phyloP scores from a whole-genome alignment of 108 stramenopile genomes.

The Stephanodiscus triporus region DNA sequence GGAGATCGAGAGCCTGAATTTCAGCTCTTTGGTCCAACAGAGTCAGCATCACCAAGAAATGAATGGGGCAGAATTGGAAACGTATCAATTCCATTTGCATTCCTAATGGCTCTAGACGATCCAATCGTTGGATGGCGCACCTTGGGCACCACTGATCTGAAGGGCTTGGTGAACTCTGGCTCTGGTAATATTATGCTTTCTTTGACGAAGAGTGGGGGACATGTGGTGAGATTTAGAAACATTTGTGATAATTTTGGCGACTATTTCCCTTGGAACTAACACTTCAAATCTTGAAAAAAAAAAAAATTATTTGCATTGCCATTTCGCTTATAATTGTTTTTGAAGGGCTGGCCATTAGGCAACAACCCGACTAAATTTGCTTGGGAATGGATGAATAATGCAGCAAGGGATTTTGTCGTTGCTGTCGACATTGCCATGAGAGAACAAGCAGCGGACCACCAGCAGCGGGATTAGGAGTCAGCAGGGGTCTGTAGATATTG shows the following conservation, averaged over 20 bases:
- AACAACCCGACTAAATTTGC: constrained; percentile 45
- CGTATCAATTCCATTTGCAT: constrained; percentile 65
- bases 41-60: not conserved
- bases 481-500: no score
- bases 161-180: constrained; percentile 61
- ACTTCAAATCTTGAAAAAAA: no score
- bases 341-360: constrained; percentile 76
- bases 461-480: no score
- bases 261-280: no score
- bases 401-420: constrained; percentile 56
- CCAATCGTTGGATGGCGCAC: constrained; percentile 79
- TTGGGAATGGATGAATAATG: constrained; percentile 85
- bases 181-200: constrained; percentile 70
- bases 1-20: constrained; percentile 61
- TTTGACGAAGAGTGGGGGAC: constrained; percentile 80
- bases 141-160: constrained; percentile 60
- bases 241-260: no score
- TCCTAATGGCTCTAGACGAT: constrained; percentile 82
- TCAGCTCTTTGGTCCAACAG: constrained; percentile 20
- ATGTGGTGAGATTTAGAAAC: constrained; percentile 53
- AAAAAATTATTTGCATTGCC: no score
- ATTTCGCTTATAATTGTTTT: no score
- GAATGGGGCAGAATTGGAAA: constrained; percentile 64
- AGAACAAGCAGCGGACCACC: no score
- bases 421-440: constrained; percentile 45